Base-by-base conservation (phyloP, 2,329 filamentous ascomycete genomes). In the Pseudocercospora crystallina region DNA sequence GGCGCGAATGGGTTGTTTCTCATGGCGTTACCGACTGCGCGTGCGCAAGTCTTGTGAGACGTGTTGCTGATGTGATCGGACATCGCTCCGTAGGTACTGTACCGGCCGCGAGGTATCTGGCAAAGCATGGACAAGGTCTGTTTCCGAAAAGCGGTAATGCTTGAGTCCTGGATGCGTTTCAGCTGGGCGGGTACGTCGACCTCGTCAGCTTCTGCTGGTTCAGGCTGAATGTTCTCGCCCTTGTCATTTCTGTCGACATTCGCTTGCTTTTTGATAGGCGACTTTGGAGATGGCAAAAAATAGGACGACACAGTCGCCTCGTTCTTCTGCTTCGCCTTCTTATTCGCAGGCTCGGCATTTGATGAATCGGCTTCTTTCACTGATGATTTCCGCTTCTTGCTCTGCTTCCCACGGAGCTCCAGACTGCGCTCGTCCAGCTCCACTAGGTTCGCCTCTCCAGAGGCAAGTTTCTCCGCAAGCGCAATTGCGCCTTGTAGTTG, bases 71-170 rank as follows among this genome's bases (percentile, higher is more conserved):
- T 66, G 51, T 65, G 57, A 43, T 66, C 59, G 4, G 67, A 61
- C 57, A 72, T 63, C 10, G 68, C 62, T 37, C 63, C 62, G 53
- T 72, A 72, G 4, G 70, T 69, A 29, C 61, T 67, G 47, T 68
- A 70, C 8, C 63, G 58, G 5, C 70, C 68, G 4, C 53, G 46
- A 1, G 70, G 69, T 15, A 72, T 62, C 43, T 65, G 60, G 46
- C 62, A 67, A 17, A 72, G 62, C 35, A 70, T 59, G 4, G 57
- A 59, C 33, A 71, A 63, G 14, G 63, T 65, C 40, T 61, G 59
- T 45, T 68, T 70, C 20, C 76, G 76, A 66, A 77, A 79, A 12
- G 74, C 69, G 2, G 77, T 79, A 14, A 81, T 70, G n/a, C 69
- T 70, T 43, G 77, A 74, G 20, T 65, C 60, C 26, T 67, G 62